Percentiles rank a stretch among this genome's conserved stretches.
Evolutionary conservation across 1,139 yeast genomes (phyloP).

Genomic region (Williopsis jadinii): DNA sequence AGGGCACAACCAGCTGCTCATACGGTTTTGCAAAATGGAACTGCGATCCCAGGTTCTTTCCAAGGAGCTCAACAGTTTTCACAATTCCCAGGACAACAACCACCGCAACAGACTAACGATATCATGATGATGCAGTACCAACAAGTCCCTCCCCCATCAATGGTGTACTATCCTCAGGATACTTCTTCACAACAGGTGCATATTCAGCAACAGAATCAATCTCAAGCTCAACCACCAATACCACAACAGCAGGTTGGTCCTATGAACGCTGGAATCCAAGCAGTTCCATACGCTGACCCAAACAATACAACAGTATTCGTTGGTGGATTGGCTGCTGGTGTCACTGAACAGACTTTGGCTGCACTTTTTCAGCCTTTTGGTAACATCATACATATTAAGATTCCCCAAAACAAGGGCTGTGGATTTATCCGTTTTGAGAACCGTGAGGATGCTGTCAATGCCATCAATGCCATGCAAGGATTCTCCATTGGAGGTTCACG

Average conservation of each 20-base stretch:
- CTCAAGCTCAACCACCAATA: background rate
- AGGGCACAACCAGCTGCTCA: slow-evolving; percentile 19
- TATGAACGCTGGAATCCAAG: slow-evolving; percentile 13
- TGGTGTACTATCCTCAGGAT: slow-evolving; percentile 13
- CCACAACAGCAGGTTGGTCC: background rate
- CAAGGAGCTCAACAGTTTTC: background rate
- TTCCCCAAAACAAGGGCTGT: slow-evolving; percentile 65
- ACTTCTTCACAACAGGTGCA: slow-evolving; percentile 2
- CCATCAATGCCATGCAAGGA: slow-evolving; percentile 70
- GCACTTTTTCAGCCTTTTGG: slow-evolving; percentile 63
- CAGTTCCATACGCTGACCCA: slow-evolving; percentile 42
- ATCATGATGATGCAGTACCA: slow-evolving; percentile 16
- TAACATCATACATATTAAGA: slow-evolving; percentile 54
- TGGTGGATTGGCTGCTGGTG: slow-evolving; percentile 58
- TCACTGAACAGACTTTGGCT: slow-evolving; percentile 52
- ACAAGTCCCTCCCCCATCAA: slow-evolving; percentile 16
- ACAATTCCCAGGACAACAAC: slow-evolving; percentile 8
- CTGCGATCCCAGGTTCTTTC: background rate
- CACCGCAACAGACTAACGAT: slow-evolving; percentile 10
- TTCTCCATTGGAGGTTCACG: slow-evolving; percentile 62
- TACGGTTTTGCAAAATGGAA: background rate
- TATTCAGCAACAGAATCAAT: background rate
- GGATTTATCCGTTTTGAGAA: slow-evolving; percentile 63
- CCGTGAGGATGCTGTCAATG: slow-evolving; percentile 64
- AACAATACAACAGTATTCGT: slow-evolving; percentile 69